Percentiles rank a stretch among this genome's conserved stretches.
Evolutionary conservation across 2,329 filamentous ascomycete species (phyloP).

Genomic region (Dryadomyces quercivorus): DNA sequence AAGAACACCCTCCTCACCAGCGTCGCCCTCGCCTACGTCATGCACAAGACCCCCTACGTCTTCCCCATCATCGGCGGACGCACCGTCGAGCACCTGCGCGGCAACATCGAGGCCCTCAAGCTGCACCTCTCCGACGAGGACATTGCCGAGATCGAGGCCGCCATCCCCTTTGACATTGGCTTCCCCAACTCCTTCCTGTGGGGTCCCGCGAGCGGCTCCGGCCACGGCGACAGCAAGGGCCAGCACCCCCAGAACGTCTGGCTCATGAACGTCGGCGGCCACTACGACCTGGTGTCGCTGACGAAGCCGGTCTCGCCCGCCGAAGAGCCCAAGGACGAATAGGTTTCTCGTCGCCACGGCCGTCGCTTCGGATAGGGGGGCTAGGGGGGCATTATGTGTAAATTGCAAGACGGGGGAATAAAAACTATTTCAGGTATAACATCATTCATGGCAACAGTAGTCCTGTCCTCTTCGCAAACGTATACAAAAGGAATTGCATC

Average conservation of each 20-base stretch:
- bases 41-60: conserved; percentile 59
- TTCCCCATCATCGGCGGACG: conserved; percentile 63
- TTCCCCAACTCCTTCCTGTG: conserved; percentile 54
- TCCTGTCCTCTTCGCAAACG: too few species aligned
- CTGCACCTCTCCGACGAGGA: conserved; percentile 49
- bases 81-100: conserved; percentile 55
- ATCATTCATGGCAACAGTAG: background rate
- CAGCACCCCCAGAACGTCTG: conserved; percentile 28
- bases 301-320: conserved; percentile 28
- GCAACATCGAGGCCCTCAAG: conserved; percentile 55
- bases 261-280: conserved; percentile 33
- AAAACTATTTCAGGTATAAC: too few species aligned
- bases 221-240: conserved; percentile 11
- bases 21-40: conserved; percentile 58
- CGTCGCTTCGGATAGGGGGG: background rate
- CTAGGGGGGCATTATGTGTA: background rate
- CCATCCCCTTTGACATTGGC: conserved; percentile 49
- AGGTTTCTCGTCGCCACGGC: conserved; percentile 20
- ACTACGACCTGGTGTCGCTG: conserved; percentile 36
- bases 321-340: conserved; percentile 22
- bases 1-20: conserved; percentile 31
- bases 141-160: conserved; percentile 52
- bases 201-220: conserved; percentile 12
- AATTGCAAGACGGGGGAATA: too few species aligned
- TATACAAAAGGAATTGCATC: too few species aligned